Percentiles rank a stretch among this genome's conserved stretches.
phyloP scores from a whole-genome alignment of 2,329 filamentous ascomycete species.

The Tolypocladium album region DNA sequence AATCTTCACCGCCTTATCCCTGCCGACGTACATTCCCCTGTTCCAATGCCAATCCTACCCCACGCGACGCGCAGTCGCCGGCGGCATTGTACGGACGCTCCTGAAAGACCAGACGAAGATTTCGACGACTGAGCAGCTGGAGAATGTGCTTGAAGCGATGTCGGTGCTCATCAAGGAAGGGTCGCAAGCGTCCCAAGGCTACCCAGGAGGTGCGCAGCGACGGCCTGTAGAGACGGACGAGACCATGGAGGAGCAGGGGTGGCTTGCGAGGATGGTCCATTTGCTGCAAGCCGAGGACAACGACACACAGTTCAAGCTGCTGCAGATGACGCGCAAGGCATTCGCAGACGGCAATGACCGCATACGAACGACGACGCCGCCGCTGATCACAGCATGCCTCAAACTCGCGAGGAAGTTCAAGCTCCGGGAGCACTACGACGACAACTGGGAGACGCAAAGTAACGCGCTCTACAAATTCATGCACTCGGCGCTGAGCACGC shows the following conservation, averaged over 20 bases:
- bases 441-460: conserved; percentile 51
- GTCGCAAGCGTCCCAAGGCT: conserved; percentile 70
- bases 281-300: conserved; percentile 76
- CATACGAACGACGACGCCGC: conserved; percentile 90
- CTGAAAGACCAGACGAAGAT: conserved; percentile 75
- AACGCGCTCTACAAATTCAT: conserved; percentile 92
- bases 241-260: conserved; percentile 95
- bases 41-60: conserved; percentile 88
- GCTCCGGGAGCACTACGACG: conserved; percentile 70
- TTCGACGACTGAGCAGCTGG: conserved; percentile 65
- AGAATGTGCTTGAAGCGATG: conserved; percentile 79
- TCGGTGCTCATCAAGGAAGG: conserved; percentile 92
- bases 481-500: conserved; percentile 73
- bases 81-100: conserved; percentile 75
- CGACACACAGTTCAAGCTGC: conserved; percentile 85
- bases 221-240: conserved; percentile 82
- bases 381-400: conserved; percentile 79
- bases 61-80: conserved; percentile 81
- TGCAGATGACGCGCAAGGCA: conserved; percentile 78
- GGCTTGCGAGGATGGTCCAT: conserved; percentile 87
- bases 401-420: conserved; percentile 87
- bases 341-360: conserved; percentile 89
- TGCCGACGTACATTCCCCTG: conserved; percentile 85
- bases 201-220: conserved; percentile 69
- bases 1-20: conserved; percentile 87